Base-by-base conservation (phyloP, 2,329 filamentous ascomycete species). In the Teratosphaeria viscida region DNA sequence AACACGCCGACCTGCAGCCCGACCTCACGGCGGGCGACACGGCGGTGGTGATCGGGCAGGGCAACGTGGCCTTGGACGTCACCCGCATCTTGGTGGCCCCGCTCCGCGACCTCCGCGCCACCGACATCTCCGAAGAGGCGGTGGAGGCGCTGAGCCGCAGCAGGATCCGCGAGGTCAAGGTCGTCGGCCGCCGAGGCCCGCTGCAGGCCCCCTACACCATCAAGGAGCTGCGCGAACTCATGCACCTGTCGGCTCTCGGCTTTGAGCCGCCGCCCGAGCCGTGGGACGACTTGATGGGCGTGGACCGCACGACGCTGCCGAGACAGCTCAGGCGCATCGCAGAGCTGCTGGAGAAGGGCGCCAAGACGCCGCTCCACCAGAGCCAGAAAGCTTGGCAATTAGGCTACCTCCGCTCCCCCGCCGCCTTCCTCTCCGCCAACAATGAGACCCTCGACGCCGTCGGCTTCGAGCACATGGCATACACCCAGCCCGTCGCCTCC, bases 41-140 rank as follows among this genome's bases (percentile, higher is more conserved):
- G 62, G 94, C 90, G 1, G 84, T 96, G 35, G 81, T 99, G 55
- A 85, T 99, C 64, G 94, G 94, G 1, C 92, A 99, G 70, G 94
- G 94, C 16, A 99, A 99, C 74, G 94, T 99, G 8, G 94, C 94
- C 0, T 78, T 99, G 55, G 94, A 99, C 72, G 89, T 99, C 16
- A 91, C 92, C 1, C 83, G 95, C 29, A 92, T 95, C 68, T 78
- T 99, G 5, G 79, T 99, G 14, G 85, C 87, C 57, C 83, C 89
- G 62, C 78, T 95, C 1, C 85, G 92, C 67, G 76, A 81, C 26
- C 78, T 99, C 54, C 80, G 83, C 6, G 86, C 85, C 68, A 96
- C 94, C 0, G 94, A 99, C 71, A 97, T 99, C 55, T 86, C 92
- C 1, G 88, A 91, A 62, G 82, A 89, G 67, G 94, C 94, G 0